Base-by-base conservation (phyloP, 345 rosid genomes). In the Leavenworthia alabamica region DNA sequence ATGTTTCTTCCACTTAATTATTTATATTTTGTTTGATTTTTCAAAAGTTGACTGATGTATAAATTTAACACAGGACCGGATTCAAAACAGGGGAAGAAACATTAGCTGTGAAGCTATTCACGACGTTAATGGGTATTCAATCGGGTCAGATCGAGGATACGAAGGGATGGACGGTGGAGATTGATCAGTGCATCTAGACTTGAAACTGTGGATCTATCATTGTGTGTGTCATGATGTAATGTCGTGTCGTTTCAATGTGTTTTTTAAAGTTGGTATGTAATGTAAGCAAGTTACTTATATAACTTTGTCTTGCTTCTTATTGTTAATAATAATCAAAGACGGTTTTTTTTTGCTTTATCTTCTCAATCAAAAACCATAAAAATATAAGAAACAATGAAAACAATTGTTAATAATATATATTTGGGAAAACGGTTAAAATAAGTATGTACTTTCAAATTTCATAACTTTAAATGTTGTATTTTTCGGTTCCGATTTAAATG, bases 121-220 rank as follows among this genome's bases (percentile, higher is more conserved):
- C 16, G 26, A 64, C 66, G 41, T 50, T 71, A 49, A 43, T 4
- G 33, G 61, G 35, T 64, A 71, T 71, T 43, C 75, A 71, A 42
- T 40, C 40, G 33, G 75, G 75, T 32, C 75, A 60, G 17, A 39
- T 71, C 12, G 66, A 64, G 31, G 75, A 71, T 58, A 56, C 23
- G 0, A 71, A 58, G 55, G 71, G 75, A 35, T 71, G 75, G 75
- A 71, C 59, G 41, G 66, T 71, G 52, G 70, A 56, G 71, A 48
- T 57, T 47, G 73, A 33, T 12, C 53, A 17, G 0, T 44, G 11
- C 24, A 6, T 8, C 7, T 32, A 48, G 35, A 12, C 27, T 17
- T 46, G 33, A 61, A 29, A 50, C 13, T 49, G 55, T 49, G n/a
- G n/a, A n/a, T 56, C 37, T 8, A 50, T 15, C 35, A 26, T 9